These are phyloP conservation scores for Zhuliangozyma parablackwelliae DNA, from an alignment of 1,139 yeast genomes.

Conservation along the genomic window DNA sequence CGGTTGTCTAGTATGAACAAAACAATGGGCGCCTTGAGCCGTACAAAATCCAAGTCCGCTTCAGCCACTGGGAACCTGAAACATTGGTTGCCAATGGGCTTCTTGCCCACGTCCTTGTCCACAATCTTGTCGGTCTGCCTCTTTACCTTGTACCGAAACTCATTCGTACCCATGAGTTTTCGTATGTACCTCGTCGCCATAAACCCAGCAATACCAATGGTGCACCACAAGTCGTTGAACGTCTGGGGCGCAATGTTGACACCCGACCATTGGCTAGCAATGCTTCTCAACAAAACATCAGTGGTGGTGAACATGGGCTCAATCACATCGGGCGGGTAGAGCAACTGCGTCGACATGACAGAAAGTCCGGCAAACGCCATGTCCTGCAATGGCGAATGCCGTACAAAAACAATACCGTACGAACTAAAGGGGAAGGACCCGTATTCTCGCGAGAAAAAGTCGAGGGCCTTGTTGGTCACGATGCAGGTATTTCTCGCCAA, in stretches of 20 bases:
- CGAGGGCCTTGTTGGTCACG: constrained; percentile 73
- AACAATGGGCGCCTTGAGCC: constrained; percentile 81
- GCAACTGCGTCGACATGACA: constrained; percentile 54
- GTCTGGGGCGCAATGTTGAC: constrained; percentile 81
- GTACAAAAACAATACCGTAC: constrained; percentile 71
- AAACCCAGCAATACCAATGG: constrained; percentile 77
- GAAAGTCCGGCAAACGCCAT: constrained; percentile 77
- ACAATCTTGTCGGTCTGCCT: constrained; percentile 62
- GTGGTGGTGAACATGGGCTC: constrained; percentile 78
- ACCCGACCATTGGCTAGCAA: constrained; percentile 93
- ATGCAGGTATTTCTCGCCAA: constrained; percentile 73
- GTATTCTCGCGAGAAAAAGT: constrained; percentile 79
- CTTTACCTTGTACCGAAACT: constrained; percentile 68
- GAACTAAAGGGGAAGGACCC: constrained; percentile 92
- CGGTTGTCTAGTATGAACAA: constrained; percentile 80
- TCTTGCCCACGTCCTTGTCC: constrained; percentile 70
- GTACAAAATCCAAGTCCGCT: constrained; percentile 57
- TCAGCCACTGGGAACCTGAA: constrained; percentile 65
- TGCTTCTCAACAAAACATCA: constrained; percentile 59
- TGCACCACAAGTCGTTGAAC: constrained; percentile 87
- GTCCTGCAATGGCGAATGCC: constrained; percentile 32
- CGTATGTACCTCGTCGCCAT: constrained; percentile 75
- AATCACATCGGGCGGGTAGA: constrained; percentile 73
- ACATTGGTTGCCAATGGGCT: constrained; percentile 71
- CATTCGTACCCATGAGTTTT: constrained; percentile 77